Evolutionary conservation across 441 rosid species (phyloP).

Genomic region (Brassica hybrid): DNA sequence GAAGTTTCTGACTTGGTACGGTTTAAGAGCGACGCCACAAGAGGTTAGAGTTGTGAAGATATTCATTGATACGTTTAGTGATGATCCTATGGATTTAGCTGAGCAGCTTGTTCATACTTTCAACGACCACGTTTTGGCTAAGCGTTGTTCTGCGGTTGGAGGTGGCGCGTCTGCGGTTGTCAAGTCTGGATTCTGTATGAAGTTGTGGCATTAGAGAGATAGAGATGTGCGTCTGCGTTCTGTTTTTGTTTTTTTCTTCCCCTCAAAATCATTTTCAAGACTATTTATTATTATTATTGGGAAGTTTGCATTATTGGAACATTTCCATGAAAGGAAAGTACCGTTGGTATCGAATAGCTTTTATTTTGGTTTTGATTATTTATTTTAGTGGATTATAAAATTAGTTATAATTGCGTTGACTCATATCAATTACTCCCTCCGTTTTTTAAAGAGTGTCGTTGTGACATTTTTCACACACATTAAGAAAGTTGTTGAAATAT

Average conservation of each 20-base stretch:
- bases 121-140: constrained; percentile 67
- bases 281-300: constrained; percentile 28
- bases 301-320: constrained; percentile 42
- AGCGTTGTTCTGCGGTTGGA: constrained; percentile 51
- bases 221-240: constrained; percentile 5
- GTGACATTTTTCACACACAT: too few relatives aligned
- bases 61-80: constrained; percentile 74
- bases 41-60: constrained; percentile 86
- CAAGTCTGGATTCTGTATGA: constrained; percentile 92
- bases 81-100: constrained; percentile 84
- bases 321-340: constrained; percentile 30
- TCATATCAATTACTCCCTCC: too few relatives aligned
- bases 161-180: constrained; percentile 57
- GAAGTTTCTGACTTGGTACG: constrained; percentile 97
- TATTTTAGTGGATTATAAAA: background rate
- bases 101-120: constrained; percentile 94
- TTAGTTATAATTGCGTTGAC: background rate
- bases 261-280: constrained; percentile 12
- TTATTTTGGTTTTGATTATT: background rate
- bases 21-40: constrained; percentile 80
- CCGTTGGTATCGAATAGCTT: background rate
- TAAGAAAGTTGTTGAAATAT: too few relatives aligned
- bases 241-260: background rate
- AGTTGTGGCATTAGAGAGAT: constrained; percentile 79
- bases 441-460: too few relatives aligned